These are phyloP conservation scores for Sugiyamaella valdiviana DNA, from an alignment of 805 yeast species.

Conservation along the genomic window DNA sequence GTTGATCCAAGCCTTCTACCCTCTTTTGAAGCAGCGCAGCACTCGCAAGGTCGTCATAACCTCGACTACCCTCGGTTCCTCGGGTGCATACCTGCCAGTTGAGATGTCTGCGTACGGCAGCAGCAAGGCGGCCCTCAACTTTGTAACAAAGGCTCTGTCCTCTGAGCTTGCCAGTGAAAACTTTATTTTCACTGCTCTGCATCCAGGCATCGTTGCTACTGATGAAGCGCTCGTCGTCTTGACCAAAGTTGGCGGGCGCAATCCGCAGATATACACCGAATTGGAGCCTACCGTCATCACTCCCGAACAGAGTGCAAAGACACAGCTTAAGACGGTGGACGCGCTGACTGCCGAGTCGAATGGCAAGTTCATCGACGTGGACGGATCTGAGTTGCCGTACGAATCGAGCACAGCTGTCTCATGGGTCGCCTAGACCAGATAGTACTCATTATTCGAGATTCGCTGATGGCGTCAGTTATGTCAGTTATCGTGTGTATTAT, in stretches of 20 bases:
- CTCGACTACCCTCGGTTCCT: conserved; percentile 28
- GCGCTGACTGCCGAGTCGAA: conserved; percentile 20
- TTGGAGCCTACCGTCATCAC: not conserved
- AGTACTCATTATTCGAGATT: too few relatives aligned
- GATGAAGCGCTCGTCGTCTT: conserved; percentile 18
- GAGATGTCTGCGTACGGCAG: conserved; percentile 31
- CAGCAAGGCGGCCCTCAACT: conserved; percentile 37
- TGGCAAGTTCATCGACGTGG: conserved; percentile 17
- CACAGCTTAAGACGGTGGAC: conserved; percentile 20
- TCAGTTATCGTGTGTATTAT: too few relatives aligned
- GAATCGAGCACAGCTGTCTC: not conserved
- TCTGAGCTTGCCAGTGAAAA: conserved; percentile 26
- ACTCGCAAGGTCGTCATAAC: conserved; percentile 28
- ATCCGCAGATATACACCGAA: not conserved
- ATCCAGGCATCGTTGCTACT: conserved; percentile 38
- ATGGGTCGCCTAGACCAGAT: too few relatives aligned
- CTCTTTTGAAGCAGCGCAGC: conserved; percentile 20
- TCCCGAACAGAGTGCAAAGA: conserved; percentile 25
- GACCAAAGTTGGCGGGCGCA: not conserved
- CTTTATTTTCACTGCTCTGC: conserved; percentile 30
- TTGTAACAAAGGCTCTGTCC: conserved; percentile 26
- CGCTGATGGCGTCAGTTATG: too few relatives aligned
- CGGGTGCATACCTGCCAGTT: conserved; percentile 17
- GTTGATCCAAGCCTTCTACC: conserved; percentile 20
- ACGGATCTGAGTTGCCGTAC: conserved; percentile 5